Base-by-base conservation (phyloP, 192 early-diverging fungal species). In the Funneliformis geosporum region DNA sequence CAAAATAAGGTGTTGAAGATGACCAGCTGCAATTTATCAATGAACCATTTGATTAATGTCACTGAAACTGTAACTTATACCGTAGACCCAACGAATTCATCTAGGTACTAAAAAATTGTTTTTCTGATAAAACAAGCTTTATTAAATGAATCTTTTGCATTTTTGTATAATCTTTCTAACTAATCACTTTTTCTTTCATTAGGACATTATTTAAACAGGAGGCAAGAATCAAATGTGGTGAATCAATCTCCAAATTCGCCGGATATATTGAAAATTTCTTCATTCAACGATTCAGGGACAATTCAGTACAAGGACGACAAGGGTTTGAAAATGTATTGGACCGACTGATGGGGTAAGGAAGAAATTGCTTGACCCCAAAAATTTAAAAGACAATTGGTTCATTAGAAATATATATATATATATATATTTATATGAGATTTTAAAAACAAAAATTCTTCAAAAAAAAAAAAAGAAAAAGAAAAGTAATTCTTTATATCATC, bases 251-350 rank as follows among this genome's bases (percentile, higher is more conserved):
- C 28, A 80, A 90, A 23, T 88, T 94, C 81, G 88, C 90, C 11
- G 88, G 86, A 70, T 85, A 93, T 55, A 84, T 98, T n/a, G 96
- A 98, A 81, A 93, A 96, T 72, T 91, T 93, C 60, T 95, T 91
- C 74, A 86, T 94, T 79, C 91, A 87, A 59, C 89, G 96, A 28
- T 99, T 99, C 90, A 81, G 94, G 81, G 90, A 94, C 59, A 99
- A 99, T 84, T 94, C 98, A 23, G 86, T 83, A 2, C 87, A 94
- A 38, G 98, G 98, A 0, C 86, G 93, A 67, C 86, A 89, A 65
- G 98, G 93, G 43, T 92, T 99, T 40, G 92, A 94, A 83, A 91
- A 89, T 64, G 98, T 98, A 3, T 81, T 97, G 38, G 91, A 95
- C 25, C 85, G 86, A 73, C 84, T 93, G 50, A 82, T 39, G 38